Evolutionary conservation across 75 land plant species (phyloP).

Genomic region (Sequoiadendron giganteum): DNA sequence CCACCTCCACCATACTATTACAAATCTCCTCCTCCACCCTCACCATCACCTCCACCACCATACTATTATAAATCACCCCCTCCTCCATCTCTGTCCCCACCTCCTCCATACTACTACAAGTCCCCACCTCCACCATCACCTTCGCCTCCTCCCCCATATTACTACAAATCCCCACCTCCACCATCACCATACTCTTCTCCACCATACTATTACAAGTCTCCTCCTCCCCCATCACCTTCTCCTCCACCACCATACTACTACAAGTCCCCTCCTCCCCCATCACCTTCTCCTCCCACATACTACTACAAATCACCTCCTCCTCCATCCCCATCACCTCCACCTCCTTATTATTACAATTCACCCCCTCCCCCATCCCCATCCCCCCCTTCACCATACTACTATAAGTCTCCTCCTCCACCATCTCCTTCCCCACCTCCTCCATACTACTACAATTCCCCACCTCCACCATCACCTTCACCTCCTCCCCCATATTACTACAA

Average conservation of each 20-base stretch:
- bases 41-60: background rate
- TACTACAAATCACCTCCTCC: conserved; percentile 35
- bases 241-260: conserved; percentile 28
- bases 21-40: conserved; percentile 36
- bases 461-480: conserved; percentile 2
- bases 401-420: conserved; percentile 28
- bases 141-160: background rate
- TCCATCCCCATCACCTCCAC: conserved; percentile 11
- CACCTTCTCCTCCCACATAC: conserved; percentile 10
- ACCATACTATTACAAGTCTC: conserved; percentile 23
- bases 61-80: conserved; percentile 34
- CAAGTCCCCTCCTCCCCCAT: conserved; percentile 35
- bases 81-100: conserved; percentile 15
- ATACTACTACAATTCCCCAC: conserved; percentile 28
- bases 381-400: background rate
- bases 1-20: conserved; percentile 25
- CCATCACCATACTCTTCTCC: conserved; percentile 18
- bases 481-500: conserved; percentile 11
- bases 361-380: conserved; percentile 20
- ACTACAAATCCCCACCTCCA: conserved; percentile 22
- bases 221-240: conserved; percentile 41
- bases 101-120: conserved; percentile 16
- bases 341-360: conserved; percentile 26
- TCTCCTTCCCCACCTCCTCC: background rate
- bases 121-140: conserved; percentile 18